These are phyloP conservation scores for Solanum piurae DNA, from an alignment of 257 asterid genomes.

Conservation along the genomic window DNA sequence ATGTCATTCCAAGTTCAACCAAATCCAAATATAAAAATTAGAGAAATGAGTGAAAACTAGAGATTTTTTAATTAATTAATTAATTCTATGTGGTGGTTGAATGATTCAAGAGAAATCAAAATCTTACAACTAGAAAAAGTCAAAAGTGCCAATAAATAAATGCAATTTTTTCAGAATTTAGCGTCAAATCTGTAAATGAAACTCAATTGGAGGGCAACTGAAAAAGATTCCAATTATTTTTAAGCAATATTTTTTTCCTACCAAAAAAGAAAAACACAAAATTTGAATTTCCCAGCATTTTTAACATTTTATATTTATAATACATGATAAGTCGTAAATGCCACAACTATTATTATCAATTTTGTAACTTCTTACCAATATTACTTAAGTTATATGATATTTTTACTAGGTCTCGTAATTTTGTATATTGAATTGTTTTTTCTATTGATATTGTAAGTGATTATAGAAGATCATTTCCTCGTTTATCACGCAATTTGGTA, in stretches of 20 bases:
- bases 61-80: not conserved
- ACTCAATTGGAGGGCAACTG: not conserved
- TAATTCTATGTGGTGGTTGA: not conserved
- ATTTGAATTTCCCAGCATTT: not conserved
- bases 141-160: not conserved
- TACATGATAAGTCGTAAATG: not conserved
- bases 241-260: too few species aligned
- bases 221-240: not conserved
- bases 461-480: not conserved
- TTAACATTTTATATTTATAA: not conserved
- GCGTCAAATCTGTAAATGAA: not conserved
- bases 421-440: accelerated
- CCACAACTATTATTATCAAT: not conserved
- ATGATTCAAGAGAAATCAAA: not conserved
- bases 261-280: not conserved
- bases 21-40: too few species aligned
- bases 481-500: not conserved
- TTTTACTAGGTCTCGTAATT: accelerated
- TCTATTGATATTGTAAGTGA: not conserved
- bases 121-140: not conserved
- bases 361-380: not conserved
- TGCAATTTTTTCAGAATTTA: not conserved
- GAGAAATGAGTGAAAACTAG: not conserved
- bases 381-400: not conserved
- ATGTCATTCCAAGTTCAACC: not conserved